Evolutionary conservation across 768 basidiomycete genomes (phyloP), one percentile per base, ranked within the genome.

Genomic region (Leucosporidium yakuticum): DNA sequence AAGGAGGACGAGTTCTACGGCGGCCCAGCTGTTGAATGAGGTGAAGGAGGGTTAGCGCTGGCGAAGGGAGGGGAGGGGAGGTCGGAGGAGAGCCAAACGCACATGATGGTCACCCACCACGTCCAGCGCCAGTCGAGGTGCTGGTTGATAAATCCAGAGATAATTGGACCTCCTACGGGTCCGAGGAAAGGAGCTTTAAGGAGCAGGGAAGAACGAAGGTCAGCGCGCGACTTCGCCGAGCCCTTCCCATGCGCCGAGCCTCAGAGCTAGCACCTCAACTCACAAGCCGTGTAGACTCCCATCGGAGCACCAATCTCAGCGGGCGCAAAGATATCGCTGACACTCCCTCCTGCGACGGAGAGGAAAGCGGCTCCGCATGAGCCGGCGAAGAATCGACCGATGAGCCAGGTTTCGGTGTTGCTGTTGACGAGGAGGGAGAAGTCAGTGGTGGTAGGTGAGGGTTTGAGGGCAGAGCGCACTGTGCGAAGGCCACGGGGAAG

Each of bases 401-500:
- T 77, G 12, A 93, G 80, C 72, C 84, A 85, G 0, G 87, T 51
- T 2, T 50, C 62, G 49, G 62, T 48, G 60, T 64, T 50, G 65
- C 62, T 61, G 47, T 20, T 23, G 8, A n/a, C 4, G 39, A 12
- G 39, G 14, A 44, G 17, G 27, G 83, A 8, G 80, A 86, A 85
- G 67, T 56, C 44, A 39, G 32, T 29, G 39, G 39, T 44, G 39
- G 17, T 2, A 2, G 14, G 39, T 9, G 39, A 63, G 66, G 59
- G 72, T 63, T 66, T 58, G 48, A 61, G 51, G 23, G 63, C 55
- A 25, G 27, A 49, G 39, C 39, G 31, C 17, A 86, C 86, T 36
- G 85, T 2, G 88, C 83, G 68, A 91, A 90, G 1, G 88, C 87
- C 9, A 88, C 85, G 0, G 88, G 87, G 74, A 86, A 87, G 25